These are phyloP conservation scores for Carpinus viminea DNA, from an alignment of 306 rosid genomes.

Conservation along the genomic window DNA sequence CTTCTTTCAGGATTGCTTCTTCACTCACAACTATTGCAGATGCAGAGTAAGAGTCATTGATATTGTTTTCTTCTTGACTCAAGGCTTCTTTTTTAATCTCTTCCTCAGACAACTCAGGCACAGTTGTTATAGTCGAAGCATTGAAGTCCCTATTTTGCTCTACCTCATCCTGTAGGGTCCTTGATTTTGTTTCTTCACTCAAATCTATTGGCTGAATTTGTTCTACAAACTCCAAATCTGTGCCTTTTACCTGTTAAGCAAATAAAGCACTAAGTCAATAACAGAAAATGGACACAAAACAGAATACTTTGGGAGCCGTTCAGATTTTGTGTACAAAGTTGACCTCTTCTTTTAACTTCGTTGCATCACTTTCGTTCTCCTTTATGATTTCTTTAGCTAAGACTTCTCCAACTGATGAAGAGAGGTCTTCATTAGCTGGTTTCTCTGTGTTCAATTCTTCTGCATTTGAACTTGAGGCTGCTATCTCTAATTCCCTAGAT, in stretches of 20 bases:
- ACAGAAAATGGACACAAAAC: neutral
- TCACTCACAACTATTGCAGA: neutral
- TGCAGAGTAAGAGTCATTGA: neutral
- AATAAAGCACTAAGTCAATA: neutral
- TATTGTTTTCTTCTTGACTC: slow-evolving; percentile 4
- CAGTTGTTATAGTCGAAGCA: slow-evolving; percentile 16
- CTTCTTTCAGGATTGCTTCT: neutral
- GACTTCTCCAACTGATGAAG: slow-evolving; percentile 7
- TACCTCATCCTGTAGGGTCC: neutral
- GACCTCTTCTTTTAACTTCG: slow-evolving; percentile 26
- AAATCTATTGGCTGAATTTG: slow-evolving; percentile 15
- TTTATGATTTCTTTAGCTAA: slow-evolving; percentile 12
- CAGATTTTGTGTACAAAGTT: slow-evolving; percentile 4
- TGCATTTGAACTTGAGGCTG: slow-evolving; percentile 14
- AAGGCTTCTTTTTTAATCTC: slow-evolving; percentile 6
- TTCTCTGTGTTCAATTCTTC: slow-evolving; percentile 17
- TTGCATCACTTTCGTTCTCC: slow-evolving; percentile 7
- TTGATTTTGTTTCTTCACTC: slow-evolving; percentile 13
- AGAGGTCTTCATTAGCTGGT: slow-evolving; percentile 17
- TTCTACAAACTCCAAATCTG: slow-evolving; percentile 22
- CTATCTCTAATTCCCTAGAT: neutral
- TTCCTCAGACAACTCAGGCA: slow-evolving; percentile 3
- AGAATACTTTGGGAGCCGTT: slow-evolving; percentile 3
- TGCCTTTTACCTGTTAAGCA: slow-evolving; percentile 23
- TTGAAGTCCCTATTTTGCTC: neutral